Evolutionary conservation across 1,284 basidiomycete genomes (phyloP).

Genomic region (Cryptococcus wingfieldii): DNA sequence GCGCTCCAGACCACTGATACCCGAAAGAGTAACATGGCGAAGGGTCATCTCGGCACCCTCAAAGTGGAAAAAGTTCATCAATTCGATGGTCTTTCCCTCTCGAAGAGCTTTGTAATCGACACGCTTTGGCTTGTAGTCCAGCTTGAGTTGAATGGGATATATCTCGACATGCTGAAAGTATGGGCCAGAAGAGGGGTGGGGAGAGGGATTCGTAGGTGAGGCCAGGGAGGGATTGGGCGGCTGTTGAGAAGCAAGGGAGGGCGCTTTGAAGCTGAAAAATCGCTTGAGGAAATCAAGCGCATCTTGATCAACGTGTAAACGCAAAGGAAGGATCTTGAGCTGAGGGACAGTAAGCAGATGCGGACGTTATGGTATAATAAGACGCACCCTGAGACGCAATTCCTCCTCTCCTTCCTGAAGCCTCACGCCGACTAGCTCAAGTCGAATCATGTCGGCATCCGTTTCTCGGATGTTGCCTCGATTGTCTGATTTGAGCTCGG

Average conservation of each 20-base stretch:
- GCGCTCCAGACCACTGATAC: constrained; percentile 81
- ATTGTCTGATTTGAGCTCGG: constrained; percentile 72
- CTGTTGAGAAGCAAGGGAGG: constrained; percentile 45
- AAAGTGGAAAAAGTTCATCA: constrained; percentile 99
- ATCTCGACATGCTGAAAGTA: constrained; percentile 51
- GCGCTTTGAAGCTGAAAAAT: constrained; percentile 84
- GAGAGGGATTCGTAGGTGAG: constrained; percentile 31
- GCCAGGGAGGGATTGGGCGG: constrained; percentile 17
- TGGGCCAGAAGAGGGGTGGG: constrained; percentile 41
- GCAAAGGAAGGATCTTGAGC: constrained; percentile 82
- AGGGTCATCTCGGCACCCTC: constrained; percentile 98
- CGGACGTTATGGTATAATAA: neutral
- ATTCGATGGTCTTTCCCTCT: constrained; percentile 86
- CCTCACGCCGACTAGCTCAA: constrained; percentile 70
- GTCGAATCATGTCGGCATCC: constrained; percentile 84
- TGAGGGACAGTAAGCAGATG: constrained; percentile 36
- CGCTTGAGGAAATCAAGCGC: constrained; percentile 96
- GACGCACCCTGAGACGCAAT: constrained; percentile 68
- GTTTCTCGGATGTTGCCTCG: constrained; percentile 81
- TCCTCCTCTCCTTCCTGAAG: constrained; percentile 70
- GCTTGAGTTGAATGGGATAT: constrained; percentile 72
- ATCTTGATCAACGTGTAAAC: constrained; percentile 95
- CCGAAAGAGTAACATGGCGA: constrained; percentile 83
- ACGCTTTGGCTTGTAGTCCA: constrained; percentile 97
- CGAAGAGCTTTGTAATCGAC: constrained; percentile 90